phyloP scores from a whole-genome alignment of 768 basidiomycete species.

The Mycena belliarum region DNA sequence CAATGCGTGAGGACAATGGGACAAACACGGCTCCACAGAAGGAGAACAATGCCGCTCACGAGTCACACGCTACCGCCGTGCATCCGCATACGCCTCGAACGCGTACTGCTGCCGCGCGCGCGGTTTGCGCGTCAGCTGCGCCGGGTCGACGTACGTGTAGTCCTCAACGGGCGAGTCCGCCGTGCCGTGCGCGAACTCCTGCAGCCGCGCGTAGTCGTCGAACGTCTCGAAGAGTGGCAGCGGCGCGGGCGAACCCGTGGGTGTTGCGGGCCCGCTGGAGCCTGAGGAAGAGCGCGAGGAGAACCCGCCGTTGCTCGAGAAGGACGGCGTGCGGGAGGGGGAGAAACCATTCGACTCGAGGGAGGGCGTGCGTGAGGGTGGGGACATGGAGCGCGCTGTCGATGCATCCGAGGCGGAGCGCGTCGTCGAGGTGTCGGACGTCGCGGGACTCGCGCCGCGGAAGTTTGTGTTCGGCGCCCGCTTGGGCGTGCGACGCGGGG shows the following conservation, averaged over 20 bases:
- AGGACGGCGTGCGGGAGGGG: conserved; percentile 15
- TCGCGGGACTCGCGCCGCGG: conserved; percentile 13
- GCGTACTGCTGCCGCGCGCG: conserved; percentile 2
- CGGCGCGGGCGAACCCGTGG: conserved; percentile 5
- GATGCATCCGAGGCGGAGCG: not conserved
- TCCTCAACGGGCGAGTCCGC: conserved; percentile 4
- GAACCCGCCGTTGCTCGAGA: conserved; percentile 1
- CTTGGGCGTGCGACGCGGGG: conserved; percentile 15
- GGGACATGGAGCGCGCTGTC: not conserved
- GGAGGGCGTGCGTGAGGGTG: conserved; percentile 17
- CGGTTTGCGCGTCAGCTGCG: too few relatives aligned
- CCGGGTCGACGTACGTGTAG: too few relatives aligned
- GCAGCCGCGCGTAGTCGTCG: not conserved
- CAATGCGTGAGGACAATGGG: conserved; percentile 7
- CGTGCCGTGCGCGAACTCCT: not conserved
- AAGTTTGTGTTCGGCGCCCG: not conserved
- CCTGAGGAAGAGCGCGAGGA: conserved; percentile 10
- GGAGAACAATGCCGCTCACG: not conserved
- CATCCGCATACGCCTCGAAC: conserved; percentile 10
- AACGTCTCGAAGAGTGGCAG: conserved; percentile 8
- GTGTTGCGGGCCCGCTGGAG: conserved; percentile 20
- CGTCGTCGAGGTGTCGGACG: conserved; percentile 1
- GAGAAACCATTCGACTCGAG: conserved; percentile 8
- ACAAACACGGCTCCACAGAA: not conserved
- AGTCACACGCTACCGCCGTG: not conserved